phyloP scores from a whole-genome alignment of 495 filamentous ascomycete genomes.

The Cercophora samala region DNA sequence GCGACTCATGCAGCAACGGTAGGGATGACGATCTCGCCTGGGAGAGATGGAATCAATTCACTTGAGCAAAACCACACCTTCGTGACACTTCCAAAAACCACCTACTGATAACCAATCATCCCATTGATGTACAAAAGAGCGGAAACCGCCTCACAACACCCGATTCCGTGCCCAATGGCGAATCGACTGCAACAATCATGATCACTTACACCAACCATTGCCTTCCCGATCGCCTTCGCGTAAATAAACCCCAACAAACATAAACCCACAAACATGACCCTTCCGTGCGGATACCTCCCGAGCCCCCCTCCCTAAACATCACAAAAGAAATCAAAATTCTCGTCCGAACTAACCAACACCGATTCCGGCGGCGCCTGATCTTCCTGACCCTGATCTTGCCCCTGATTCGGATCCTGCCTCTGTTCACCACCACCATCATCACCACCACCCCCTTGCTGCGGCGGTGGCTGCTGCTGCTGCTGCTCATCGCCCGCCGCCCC shows the following conservation, averaged over 20 bases:
- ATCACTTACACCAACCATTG: too few relatives aligned
- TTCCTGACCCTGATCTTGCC: neutral
- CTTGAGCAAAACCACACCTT: neutral
- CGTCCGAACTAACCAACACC: constrained; percentile 33
- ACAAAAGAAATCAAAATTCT: constrained; percentile 40
- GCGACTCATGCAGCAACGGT: constrained; percentile 7
- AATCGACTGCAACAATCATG: neutral
- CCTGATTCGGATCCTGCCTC: too few relatives aligned
- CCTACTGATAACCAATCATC: neutral
- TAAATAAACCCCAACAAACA: too few relatives aligned
- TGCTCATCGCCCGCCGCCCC: too few relatives aligned
- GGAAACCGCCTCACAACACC: neutral
- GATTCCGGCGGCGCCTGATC: constrained; percentile 8
- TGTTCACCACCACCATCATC: too few relatives aligned
- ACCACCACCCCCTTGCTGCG: neutral
- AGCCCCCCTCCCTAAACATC: constrained; percentile 19
- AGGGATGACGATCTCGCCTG: neutral
- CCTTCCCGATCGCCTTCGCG: too few relatives aligned
- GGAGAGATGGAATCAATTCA: neutral
- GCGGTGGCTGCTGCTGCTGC: too few relatives aligned
- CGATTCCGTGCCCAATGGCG: neutral
- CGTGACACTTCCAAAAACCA: neutral
- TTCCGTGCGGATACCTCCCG: neutral
- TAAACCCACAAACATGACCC: neutral
- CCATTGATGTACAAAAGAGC: neutral